Conservation (phyloP, 805 yeast genomes). For the Kodamaea leandrae region DNA sequence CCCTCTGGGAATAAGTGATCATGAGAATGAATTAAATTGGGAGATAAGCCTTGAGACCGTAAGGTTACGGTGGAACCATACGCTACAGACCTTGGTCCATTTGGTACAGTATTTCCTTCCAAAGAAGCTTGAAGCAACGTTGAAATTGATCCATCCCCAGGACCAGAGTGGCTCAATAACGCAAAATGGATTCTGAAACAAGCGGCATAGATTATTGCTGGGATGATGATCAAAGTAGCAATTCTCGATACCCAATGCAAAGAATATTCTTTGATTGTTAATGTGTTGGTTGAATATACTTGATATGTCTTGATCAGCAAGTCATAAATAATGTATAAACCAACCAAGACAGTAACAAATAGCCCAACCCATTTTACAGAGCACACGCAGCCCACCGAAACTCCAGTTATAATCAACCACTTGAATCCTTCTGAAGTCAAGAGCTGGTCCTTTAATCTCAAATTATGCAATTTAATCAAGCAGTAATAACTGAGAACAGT, state of each 20-base stretch:
- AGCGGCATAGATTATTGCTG: constrained; percentile 62
- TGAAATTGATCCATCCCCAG: constrained; percentile 91
- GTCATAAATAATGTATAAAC: constrained; percentile 56
- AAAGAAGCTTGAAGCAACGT: constrained; percentile 88
- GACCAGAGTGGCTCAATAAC: constrained; percentile 74
- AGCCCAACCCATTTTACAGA: constrained; percentile 86
- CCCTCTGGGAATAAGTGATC: constrained; percentile 85
- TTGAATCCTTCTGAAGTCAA: constrained; percentile 41
- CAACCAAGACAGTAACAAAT: constrained; percentile 60
- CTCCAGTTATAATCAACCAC: constrained; percentile 63
- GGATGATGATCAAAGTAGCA: constrained; percentile 64
- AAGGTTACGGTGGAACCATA: constrained; percentile 62
- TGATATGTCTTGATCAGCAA: constrained; percentile 45
- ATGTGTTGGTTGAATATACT: constrained; percentile 15
- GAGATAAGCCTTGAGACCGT: constrained; percentile 68
- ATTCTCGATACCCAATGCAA: constrained; percentile 75
- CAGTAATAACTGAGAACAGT: constrained; percentile 49
- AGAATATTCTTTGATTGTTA: constrained; percentile 32
- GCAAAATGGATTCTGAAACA: constrained; percentile 81
- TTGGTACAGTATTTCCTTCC: constrained; percentile 58
- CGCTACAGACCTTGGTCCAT: constrained; percentile 67
- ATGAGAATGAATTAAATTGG: constrained; percentile 85
- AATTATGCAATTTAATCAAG: constrained; percentile 46
- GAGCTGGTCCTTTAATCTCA: constrained; percentile 37
- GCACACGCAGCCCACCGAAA: constrained; percentile 77